These are phyloP conservation scores for Podaxis sp. DNA, from an alignment of 768 basidiomycete genomes.

Conservation along the genomic window DNA sequence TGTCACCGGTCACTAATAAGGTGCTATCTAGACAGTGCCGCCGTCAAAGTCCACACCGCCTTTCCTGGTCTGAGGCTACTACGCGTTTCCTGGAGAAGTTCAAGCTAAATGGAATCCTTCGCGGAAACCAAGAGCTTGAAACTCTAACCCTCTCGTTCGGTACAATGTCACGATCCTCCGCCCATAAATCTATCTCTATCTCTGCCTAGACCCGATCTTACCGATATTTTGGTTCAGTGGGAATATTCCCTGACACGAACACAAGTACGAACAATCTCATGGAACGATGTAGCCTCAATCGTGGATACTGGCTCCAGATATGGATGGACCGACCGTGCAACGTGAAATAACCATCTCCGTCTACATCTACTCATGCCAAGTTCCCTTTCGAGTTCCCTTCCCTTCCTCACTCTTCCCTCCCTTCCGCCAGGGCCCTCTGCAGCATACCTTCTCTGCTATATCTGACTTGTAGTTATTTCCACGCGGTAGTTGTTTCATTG, in stretches of 20 bases:
- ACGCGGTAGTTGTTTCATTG: background rate
- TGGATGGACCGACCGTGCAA: background rate
- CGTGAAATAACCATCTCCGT: background rate
- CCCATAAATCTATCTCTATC: background rate
- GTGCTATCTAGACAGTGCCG: background rate
- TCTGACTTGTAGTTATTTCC: background rate
- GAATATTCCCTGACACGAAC: background rate
- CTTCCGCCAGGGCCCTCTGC: background rate
- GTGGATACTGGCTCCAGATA: background rate
- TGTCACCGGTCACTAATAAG: background rate
- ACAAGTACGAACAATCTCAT: background rate
- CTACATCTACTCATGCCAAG: background rate
- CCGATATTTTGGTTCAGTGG: background rate
- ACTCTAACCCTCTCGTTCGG: background rate
- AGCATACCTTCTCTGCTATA: background rate
- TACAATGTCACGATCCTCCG: conserved; percentile 4
- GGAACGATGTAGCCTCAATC: background rate
- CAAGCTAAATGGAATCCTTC: background rate
- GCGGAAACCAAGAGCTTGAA: conserved; percentile 4
- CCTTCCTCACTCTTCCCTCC: background rate
- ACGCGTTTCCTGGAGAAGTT: background rate
- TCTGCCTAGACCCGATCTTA: background rate
- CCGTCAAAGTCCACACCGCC: background rate
- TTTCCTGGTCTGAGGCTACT: background rate
- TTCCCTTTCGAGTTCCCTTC: background rate